These are phyloP conservation scores for Aureobasidium leucospermi DNA, from an alignment of 2,329 filamentous ascomycete genomes.

Conservation along the genomic window DNA sequence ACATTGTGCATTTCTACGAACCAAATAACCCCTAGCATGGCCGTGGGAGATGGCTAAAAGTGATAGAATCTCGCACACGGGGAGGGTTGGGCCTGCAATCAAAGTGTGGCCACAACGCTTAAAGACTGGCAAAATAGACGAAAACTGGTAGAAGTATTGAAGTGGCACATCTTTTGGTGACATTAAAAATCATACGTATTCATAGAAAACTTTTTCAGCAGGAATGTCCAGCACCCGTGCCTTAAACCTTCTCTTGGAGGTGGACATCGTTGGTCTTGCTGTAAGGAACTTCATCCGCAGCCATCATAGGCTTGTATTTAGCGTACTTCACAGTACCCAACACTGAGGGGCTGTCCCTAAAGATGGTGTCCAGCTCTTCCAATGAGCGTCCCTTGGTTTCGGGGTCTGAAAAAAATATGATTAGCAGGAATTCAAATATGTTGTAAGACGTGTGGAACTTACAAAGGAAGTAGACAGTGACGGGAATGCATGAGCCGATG, in stretches of 20 bases:
- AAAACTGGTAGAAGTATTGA: not conserved
- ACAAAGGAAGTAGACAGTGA: constrained; percentile 40
- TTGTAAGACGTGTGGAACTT: constrained; percentile 20
- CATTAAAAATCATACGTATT: constrained; percentile 1
- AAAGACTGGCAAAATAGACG: too few species aligned
- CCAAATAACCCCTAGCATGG: too few species aligned
- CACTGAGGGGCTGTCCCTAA: constrained; percentile 17
- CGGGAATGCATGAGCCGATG: constrained; percentile 39
- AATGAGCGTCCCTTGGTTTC: constrained; percentile 26
- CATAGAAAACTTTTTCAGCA: not conserved
- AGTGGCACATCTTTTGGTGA: not conserved
- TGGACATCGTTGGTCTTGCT: constrained; percentile 4
- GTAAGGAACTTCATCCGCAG: constrained; percentile 3
- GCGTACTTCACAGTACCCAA: constrained; percentile 14
- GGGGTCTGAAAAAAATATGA: not conserved
- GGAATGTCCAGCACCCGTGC: not conserved
- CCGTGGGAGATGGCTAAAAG: too few species aligned
- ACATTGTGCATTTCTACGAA: too few species aligned
- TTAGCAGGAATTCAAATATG: not conserved
- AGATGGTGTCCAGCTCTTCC: constrained; percentile 27
- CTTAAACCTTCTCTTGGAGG: constrained; percentile 7
- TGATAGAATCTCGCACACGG: too few species aligned
- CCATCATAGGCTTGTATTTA: constrained; percentile 14
- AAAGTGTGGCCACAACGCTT: too few species aligned
- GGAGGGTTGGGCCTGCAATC: too few species aligned